phyloP scores from a whole-genome alignment of 345 rosid species.

The Excoecaria agallocha region DNA sequence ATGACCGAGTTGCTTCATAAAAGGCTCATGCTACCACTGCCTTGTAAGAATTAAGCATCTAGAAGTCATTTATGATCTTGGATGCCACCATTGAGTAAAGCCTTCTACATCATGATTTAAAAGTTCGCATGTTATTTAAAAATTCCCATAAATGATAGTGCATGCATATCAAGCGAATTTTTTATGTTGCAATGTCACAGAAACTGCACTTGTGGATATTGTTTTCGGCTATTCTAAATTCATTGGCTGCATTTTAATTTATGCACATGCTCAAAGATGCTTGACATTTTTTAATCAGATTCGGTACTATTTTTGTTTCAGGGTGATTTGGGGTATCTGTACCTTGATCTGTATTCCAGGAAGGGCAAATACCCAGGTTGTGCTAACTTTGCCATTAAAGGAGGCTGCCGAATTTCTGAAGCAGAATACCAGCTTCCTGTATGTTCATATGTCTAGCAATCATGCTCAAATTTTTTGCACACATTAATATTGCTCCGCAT shows the following conservation, averaged over 20 bases:
- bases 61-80: constrained; percentile 1
- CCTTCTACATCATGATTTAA: not conserved
- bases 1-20: not conserved
- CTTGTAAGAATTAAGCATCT: not conserved
- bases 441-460: constrained; percentile 27
- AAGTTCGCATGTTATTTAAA: too few species aligned
- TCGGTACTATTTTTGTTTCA: constrained; percentile 32
- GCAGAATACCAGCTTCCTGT: constrained; percentile 93
- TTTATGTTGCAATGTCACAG: not conserved
- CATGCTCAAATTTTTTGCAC: constrained; percentile 9
- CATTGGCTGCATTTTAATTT: constrained; percentile 4
- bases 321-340: constrained; percentile 91
- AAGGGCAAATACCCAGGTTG: constrained; percentile 93
- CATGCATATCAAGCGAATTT: not conserved
- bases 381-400: constrained; percentile 90
- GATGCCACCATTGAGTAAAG: not conserved
- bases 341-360: constrained; percentile 86
- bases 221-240: not conserved
- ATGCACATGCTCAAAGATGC: not conserved
- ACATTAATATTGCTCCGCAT: not conserved
- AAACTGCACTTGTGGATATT: not conserved
- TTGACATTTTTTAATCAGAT: not conserved
- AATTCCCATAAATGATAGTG: not conserved
- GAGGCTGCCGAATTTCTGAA: constrained; percentile 78
- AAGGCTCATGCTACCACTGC: not conserved